Base-by-base conservation (phyloP, 306 rosid species). In the Glycyrrhiza uralensis region DNA sequence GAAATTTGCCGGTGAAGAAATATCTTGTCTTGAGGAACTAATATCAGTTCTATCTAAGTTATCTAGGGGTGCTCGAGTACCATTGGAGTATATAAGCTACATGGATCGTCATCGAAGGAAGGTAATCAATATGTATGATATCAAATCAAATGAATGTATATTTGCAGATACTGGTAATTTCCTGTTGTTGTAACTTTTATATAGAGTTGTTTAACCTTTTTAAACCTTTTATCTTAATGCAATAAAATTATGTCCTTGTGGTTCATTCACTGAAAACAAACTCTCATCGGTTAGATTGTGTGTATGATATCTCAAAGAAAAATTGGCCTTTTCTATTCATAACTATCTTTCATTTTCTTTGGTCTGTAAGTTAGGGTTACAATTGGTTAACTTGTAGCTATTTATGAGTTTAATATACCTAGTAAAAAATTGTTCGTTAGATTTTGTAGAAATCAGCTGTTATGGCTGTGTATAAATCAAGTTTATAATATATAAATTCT, bases 1-100 rank as follows among this genome's bases (percentile, higher is more conserved):
- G 81, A 93, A 93, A 79, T 86, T 93, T 89, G 96, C 94, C 65
- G 97, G 94, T 63, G 88, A 89, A 80, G 97, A 93, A 82, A 83
- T 93, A 87, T 87, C 92, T 13, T 67, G 68, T 41, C 74, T 91
- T 54, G 94, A 86, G 78, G 97, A 91, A 46, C 78, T 93, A 73
- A 84, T 87, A 24, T 79, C 83, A 32, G 88, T 89, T 84, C 76
- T 93, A 29, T 86, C 88, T 60, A 93, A 89, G 85, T 54, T 91
- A 65, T 87, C 97, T 59, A 85, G 92, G 75, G 98, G 98, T 58
- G 86, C 86, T 63, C 92, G 96, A 29, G 92, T 91, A 33, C 98
- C 98, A 10, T 69, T 93, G 85, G 97, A 93, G 79, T 93, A 86
- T 79, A 74, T 91, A 76, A 83, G 88, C 88, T 78, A 91, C 62